Percentiles rank a stretch among this genome's conserved stretches.
Evolutionary conservation across 805 yeast genomes (phyloP).

Genomic region (Kluyveromyces lactis): DNA sequence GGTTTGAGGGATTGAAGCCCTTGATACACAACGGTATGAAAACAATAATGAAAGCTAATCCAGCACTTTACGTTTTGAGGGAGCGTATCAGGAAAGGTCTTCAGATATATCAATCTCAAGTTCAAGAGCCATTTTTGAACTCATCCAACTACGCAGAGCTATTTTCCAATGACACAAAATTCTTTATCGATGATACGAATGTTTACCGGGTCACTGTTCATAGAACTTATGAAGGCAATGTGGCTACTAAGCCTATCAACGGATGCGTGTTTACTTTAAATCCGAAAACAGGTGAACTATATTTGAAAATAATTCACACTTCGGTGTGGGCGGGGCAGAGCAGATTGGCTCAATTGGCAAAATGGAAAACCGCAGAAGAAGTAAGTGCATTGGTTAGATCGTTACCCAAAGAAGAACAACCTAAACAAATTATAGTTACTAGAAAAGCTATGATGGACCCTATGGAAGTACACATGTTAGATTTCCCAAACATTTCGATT

Average conservation of each 20-base stretch:
- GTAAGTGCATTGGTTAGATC: conserved; percentile 87
- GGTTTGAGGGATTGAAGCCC: conserved; percentile 94
- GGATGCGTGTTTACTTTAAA: conserved; percentile 88
- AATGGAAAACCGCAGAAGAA: conserved; percentile 98
- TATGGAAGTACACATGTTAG: conserved; percentile 91
- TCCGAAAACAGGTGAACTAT: conserved; percentile 86
- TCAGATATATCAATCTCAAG: conserved; percentile 87
- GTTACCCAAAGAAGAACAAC: conserved; percentile 88
- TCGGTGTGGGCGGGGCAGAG: conserved; percentile 97
- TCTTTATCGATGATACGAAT: conserved; percentile 88
- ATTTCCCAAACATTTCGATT: conserved; percentile 85
- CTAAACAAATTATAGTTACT: conserved; percentile 83
- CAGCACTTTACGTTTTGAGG: conserved; percentile 82
- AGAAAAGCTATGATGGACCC: conserved; percentile 92
- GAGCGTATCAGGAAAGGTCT: conserved; percentile 92
- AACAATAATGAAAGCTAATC: conserved; percentile 90
- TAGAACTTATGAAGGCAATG: conserved; percentile 84
- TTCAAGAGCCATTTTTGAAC: conserved; percentile 84
- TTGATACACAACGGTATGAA: conserved; percentile 85
- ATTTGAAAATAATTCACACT: conserved; percentile 82
- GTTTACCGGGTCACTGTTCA: conserved; percentile 91
- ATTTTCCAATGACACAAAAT: conserved; percentile 72
- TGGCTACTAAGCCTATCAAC: conserved; percentile 85
- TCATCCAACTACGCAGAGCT: conserved; percentile 86
- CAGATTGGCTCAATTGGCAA: conserved; percentile 83